phyloP scores from a whole-genome alignment of 176 grass and related monocot genomes.

The Oryza coarctata region DNA sequence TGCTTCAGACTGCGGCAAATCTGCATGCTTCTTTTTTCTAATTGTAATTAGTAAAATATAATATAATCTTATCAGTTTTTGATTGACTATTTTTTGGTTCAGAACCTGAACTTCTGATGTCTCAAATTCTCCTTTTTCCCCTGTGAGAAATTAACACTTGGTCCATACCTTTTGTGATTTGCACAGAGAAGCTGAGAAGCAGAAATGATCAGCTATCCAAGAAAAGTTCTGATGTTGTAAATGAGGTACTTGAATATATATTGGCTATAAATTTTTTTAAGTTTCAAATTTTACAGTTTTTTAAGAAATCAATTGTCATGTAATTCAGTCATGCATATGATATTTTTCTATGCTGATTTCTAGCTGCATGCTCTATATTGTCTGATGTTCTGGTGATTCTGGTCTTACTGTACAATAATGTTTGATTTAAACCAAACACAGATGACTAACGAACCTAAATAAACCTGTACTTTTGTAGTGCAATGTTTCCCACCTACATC shows the following conservation, averaged over 20 bases:
- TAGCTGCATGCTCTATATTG: constrained; percentile 4
- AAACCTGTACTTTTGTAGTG: constrained; percentile 17
- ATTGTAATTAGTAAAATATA: not conserved
- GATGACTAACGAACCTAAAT: not conserved
- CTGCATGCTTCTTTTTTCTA: not conserved
- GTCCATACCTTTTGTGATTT: constrained; percentile 26
- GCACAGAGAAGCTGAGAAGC: constrained; percentile 73
- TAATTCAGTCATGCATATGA: not conserved
- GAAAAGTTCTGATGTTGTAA: constrained; percentile 39
- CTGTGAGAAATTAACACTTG: constrained; percentile 6
- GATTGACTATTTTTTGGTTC: constrained; percentile 1
- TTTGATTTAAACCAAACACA: constrained; percentile 1
- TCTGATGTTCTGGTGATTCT: constrained; percentile 18
- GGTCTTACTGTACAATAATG: not conserved
- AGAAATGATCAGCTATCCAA: constrained; percentile 57
- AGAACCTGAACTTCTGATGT: constrained; percentile 8
- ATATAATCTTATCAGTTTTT: not conserved
- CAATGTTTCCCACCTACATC: not conserved
- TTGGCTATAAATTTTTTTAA: not conserved
- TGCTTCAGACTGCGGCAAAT: not conserved
- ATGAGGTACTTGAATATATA: constrained; percentile 59
- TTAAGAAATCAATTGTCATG: not conserved
- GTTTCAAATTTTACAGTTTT: not conserved
- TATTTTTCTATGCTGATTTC: constrained; percentile 17
- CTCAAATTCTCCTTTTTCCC: not conserved